Base-by-base conservation (phyloP, 768 basidiomycete genomes). In the Candolleomyces aberdarensis region DNA sequence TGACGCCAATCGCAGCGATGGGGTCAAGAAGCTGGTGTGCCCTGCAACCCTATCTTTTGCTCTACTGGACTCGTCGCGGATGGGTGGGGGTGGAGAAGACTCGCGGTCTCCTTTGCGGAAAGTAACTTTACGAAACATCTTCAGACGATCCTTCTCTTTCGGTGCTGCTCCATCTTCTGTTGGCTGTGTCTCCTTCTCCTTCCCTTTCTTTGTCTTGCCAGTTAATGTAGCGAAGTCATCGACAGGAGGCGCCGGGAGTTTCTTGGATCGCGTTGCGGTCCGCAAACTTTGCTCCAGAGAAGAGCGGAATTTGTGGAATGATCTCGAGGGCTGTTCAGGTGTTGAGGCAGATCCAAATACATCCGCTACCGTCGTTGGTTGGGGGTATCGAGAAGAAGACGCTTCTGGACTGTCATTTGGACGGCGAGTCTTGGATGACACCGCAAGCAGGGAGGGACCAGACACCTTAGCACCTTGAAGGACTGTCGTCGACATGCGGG, bases 251-350 rank as follows among this genome's bases (percentile, higher is more conserved):
- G 71, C 66, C 1, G 76, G 66, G 8, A 72, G 51, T 64, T 80
- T 81, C 74, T 77, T 84, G 40, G 85, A 83, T 57, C 85, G 80
- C 11, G 86, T 86, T 56, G 86, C 86, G 13, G 82, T 81, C 54
- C 86, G 83, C 43, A 91, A 64, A 66, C 83, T 85, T 64, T 89
- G 85, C 66, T 88, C 88, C 22, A 91, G 72, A 5, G 87, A 83
- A 3, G 87, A 83, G 58, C 85, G 84, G 59, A 91, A 73, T 46
- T 87, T 83, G 67, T 82, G 82, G 68, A 91, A 85, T 5, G 86
- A 78, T 66, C 78, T 85, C 44, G 81, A 77, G 0, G 75, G 69
- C 17, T 80, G 70, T 54, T 81, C 79, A 32, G 78, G 72, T 10
- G 69, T 62, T 47, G 75, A 66, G 63, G 71, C 60, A 40, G 70